phyloP scores from a whole-genome alignment of 1,284 basidiomycete species.

The Stygiomarasmius scandens region DNA sequence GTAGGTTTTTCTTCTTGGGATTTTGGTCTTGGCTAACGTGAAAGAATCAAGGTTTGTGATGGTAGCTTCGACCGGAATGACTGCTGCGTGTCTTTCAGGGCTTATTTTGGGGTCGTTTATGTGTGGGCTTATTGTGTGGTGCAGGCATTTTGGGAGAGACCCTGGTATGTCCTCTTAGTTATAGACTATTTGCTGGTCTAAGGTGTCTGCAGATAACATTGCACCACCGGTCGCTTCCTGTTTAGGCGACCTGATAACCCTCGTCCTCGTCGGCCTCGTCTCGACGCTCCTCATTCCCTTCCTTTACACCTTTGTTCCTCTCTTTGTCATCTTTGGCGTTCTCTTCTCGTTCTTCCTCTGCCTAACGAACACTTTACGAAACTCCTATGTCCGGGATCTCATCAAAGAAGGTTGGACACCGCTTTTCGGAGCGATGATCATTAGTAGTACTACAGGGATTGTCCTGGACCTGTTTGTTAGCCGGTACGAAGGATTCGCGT shows the following conservation, averaged over 20 bases:
- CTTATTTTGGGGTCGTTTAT: constrained; percentile 90
- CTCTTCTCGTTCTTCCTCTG: constrained; percentile 50
- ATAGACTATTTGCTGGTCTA: too few relatives aligned
- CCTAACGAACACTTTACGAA: constrained; percentile 63
- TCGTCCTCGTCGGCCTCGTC: constrained; percentile 74
- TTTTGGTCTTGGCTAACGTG: constrained; percentile 10
- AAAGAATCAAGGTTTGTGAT: constrained; percentile 67
- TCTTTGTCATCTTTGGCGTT: constrained; percentile 59
- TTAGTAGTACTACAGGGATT: constrained; percentile 89
- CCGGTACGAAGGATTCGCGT: constrained; percentile 84
- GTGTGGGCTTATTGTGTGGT: constrained; percentile 83
- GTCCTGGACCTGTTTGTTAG: constrained; percentile 90
- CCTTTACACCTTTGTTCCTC: constrained; percentile 67
- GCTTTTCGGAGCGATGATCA: constrained; percentile 89
- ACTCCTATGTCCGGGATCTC: constrained; percentile 69
- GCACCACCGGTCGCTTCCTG: constrained; percentile 92
- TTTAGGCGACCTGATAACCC: constrained; percentile 90
- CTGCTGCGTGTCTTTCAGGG: constrained; percentile 81
- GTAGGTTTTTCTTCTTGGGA: constrained; percentile 35
- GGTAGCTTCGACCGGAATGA: constrained; percentile 89
- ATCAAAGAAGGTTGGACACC: constrained; percentile 89
- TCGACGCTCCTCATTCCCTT: constrained; percentile 67
- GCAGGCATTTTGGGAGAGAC: constrained; percentile 76
- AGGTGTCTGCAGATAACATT: constrained; percentile 91
- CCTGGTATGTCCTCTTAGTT: constrained; percentile 32